Percentiles rank a stretch among this genome's conserved stretches.
These are phyloP conservation scores for Phragmites australis DNA, from an alignment of 176 grass and related monocot species.

Conservation along the genomic window DNA sequence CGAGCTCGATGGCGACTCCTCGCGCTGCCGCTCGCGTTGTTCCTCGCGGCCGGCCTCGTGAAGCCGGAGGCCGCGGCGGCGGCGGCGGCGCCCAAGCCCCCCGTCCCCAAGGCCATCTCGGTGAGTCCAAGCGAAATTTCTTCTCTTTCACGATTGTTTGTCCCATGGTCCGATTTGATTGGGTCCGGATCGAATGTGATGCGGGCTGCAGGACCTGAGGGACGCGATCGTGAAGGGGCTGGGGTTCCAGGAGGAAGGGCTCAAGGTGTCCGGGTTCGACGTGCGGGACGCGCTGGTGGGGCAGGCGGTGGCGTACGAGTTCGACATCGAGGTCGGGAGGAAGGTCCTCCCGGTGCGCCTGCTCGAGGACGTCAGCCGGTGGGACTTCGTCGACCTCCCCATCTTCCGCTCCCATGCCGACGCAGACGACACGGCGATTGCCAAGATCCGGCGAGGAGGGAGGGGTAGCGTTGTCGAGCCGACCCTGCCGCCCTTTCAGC, in stretches of 20 bases:
- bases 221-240: conserved; percentile 75
- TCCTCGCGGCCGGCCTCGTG: conserved; percentile 41
- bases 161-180: neutral
- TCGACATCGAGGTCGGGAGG: conserved; percentile 76
- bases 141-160: neutral
- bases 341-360: conserved; percentile 77
- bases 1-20: conserved; percentile 49
- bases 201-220: conserved; percentile 61
- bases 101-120: conserved; percentile 66
- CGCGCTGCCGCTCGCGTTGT: conserved; percentile 34
- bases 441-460: conserved; percentile 44
- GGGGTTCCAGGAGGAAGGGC: conserved; percentile 65
- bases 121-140: conserved; percentile 38
- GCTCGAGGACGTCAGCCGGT: conserved; percentile 69
- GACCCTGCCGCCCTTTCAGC: conserved; percentile 69
- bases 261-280: conserved; percentile 86
- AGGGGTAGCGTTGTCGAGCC: conserved; percentile 37
- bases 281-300: conserved; percentile 82
- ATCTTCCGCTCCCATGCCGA: conserved; percentile 55
- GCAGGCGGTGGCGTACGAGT: conserved; percentile 80
- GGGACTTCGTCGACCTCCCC: conserved; percentile 83
- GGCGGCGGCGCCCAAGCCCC: conserved; percentile 36
- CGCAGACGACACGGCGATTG: conserved; percentile 58
- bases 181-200: neutral
- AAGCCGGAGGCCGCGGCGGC: conserved; percentile 20